Conservation (phyloP, 148 eudicot genomes). For the Cornus kousa region DNA sequence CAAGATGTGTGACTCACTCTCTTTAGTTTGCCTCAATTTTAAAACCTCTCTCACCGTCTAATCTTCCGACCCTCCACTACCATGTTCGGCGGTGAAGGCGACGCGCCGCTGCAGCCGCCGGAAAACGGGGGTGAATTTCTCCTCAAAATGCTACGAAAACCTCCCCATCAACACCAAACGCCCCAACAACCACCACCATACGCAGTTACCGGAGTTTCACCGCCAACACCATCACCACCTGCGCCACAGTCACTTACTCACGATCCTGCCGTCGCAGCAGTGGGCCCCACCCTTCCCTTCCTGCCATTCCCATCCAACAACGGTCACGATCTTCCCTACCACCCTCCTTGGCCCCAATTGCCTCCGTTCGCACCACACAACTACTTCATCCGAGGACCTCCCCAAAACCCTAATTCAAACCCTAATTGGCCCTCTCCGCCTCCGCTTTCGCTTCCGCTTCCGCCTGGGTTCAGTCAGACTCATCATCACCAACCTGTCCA, state of each 20-base stretch:
- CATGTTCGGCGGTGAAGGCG: constrained; percentile 50
- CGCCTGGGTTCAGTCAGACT: constrained; percentile 24
- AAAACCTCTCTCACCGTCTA: neutral
- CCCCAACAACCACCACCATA: constrained; percentile 15
- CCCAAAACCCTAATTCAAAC: constrained; percentile 47
- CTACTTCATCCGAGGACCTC: constrained; percentile 34
- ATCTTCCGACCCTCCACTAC: neutral
- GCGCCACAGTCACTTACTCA: constrained; percentile 4
- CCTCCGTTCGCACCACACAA: constrained; percentile 42
- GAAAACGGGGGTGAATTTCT: constrained; percentile 57
- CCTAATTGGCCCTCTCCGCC: constrained; percentile 20
- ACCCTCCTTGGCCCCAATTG: constrained; percentile 22
- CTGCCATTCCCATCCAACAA: constrained; percentile 21
- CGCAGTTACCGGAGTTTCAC: neutral
- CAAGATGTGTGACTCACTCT: neutral
- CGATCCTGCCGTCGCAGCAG: constrained; percentile 29
- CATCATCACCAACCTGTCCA: constrained; percentile 32
- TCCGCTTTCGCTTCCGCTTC: constrained; percentile 8
- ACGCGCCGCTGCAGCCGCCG: constrained; percentile 15
- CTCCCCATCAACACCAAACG: constrained; percentile 24
- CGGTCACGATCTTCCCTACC: constrained; percentile 20
- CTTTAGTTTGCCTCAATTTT: neutral
- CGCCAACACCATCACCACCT: neutral
- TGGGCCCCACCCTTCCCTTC: constrained; percentile 51
- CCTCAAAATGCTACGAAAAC: constrained; percentile 61